Conservation (phyloP, 345 rosid species). For the Rhizophora mangle region DNA sequence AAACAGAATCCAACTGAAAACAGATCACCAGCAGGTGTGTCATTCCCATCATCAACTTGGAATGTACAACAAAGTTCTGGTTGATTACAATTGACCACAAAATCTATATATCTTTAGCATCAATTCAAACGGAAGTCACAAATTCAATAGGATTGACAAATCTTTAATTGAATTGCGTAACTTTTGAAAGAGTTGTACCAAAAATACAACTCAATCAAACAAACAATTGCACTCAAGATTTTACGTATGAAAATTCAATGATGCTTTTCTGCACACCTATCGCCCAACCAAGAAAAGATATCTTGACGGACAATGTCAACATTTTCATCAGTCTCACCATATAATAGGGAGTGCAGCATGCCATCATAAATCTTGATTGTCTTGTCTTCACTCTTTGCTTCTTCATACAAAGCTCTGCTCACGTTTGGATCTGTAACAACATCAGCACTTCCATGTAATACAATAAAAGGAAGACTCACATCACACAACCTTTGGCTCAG, state of each 20-base stretch:
- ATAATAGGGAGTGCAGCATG: constrained; percentile 88
- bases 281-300: constrained; percentile 60
- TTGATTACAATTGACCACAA: no score
- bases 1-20: no score
- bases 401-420: constrained; percentile 50
- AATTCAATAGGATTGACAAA: no score
- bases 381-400: constrained; percentile 59
- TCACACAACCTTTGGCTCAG: constrained; percentile 44
- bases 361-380: constrained; percentile 62
- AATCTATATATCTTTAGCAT: no score
- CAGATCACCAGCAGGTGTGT: no score
- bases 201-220: no score
- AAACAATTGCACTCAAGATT: no score
- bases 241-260: background rate
- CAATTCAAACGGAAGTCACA: no score
- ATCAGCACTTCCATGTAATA: constrained; percentile 70
- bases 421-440: constrained; percentile 77
- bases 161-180: no score
- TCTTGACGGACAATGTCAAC: constrained; percentile 58
- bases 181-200: no score
- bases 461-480: constrained; percentile 58
- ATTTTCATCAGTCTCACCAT: constrained; percentile 80
- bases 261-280: constrained; percentile 36
- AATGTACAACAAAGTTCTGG: no score
- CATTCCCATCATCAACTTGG: no score